phyloP scores from a whole-genome alignment of 2,329 filamentous ascomycete species.

The Colletotrichum incanum region DNA sequence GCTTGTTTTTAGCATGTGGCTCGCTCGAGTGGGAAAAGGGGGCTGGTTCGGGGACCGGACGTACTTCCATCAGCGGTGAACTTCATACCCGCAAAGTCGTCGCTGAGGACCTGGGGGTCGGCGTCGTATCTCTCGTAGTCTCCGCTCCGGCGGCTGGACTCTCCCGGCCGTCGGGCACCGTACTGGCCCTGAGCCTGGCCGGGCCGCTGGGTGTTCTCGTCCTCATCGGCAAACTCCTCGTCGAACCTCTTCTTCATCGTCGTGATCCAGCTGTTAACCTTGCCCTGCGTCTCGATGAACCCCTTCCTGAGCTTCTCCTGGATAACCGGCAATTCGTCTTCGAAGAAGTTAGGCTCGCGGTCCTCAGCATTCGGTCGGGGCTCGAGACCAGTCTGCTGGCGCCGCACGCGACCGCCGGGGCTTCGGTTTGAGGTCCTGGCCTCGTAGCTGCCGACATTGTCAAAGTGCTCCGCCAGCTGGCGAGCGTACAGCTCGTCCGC shows the following conservation, averaged over 20 bases:
- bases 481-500: constrained; percentile 93
- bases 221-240: constrained; percentile 84
- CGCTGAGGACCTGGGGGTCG: constrained; percentile 89
- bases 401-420: constrained; percentile 45
- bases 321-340: constrained; percentile 95
- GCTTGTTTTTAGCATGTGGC: constrained; percentile 45
- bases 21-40: constrained; percentile 36
- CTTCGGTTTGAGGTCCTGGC: constrained; percentile 66
- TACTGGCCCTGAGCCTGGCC: constrained; percentile 48
- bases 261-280: constrained; percentile 93
- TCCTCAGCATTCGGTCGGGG: constrained; percentile 69
- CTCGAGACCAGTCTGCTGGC: constrained; percentile 63
- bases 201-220: constrained; percentile 63
- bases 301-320: constrained; percentile 94
- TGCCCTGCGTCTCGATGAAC: constrained; percentile 93
- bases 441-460: constrained; percentile 73
- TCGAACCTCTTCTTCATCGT: constrained; percentile 95
- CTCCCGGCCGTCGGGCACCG: constrained; percentile 67
- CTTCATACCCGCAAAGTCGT: constrained; percentile 86
- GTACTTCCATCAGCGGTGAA: constrained; percentile 75
- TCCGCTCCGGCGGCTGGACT: constrained; percentile 79
- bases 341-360: constrained; percentile 90
- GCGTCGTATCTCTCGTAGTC: constrained; percentile 96
- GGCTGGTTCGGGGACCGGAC: constrained; percentile 48
- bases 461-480: constrained; percentile 93